Conservation (phyloP, 1,139 yeast genomes). For the Hanseniaspora gamundiae region DNA sequence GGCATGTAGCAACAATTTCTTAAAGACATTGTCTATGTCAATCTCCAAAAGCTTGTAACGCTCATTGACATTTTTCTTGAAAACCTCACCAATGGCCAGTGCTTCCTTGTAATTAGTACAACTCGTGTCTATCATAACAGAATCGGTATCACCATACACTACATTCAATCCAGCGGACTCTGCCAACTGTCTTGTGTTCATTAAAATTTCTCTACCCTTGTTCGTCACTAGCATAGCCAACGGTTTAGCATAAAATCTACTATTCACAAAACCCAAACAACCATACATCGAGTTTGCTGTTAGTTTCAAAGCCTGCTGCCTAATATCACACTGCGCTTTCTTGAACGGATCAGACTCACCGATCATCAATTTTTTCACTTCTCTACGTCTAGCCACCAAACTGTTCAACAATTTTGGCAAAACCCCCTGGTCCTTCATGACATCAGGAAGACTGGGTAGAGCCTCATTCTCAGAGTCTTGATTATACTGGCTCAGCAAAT, state of each 20-base stretch:
- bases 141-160: constrained; percentile 97
- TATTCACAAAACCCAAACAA: constrained; percentile 84
- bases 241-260: constrained; percentile 93
- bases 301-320: constrained; percentile 89
- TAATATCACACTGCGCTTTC: constrained; percentile 77
- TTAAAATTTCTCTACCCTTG: constrained; percentile 90
- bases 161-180: constrained; percentile 75
- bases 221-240: constrained; percentile 91
- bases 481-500: constrained; percentile 19
- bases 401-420: constrained; percentile 75
- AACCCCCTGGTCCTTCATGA: constrained; percentile 58
- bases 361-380: constrained; percentile 78
- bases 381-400: constrained; percentile 83
- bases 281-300: constrained; percentile 99
- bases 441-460: constrained; percentile 59
- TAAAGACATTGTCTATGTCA: constrained; percentile 89
- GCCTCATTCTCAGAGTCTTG: constrained; percentile 42
- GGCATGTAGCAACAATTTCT: constrained; percentile 76
- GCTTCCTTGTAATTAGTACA: constrained; percentile 62
- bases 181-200: constrained; percentile 87
- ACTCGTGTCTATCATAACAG: constrained; percentile 96
- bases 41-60: constrained; percentile 79
- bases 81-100: constrained; percentile 68
- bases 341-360: constrained; percentile 55
- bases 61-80: constrained; percentile 78